These are phyloP conservation scores for Gamsiella multidivaricata DNA, from an alignment of 192 early-diverging fungal species.

Conservation along the genomic window DNA sequence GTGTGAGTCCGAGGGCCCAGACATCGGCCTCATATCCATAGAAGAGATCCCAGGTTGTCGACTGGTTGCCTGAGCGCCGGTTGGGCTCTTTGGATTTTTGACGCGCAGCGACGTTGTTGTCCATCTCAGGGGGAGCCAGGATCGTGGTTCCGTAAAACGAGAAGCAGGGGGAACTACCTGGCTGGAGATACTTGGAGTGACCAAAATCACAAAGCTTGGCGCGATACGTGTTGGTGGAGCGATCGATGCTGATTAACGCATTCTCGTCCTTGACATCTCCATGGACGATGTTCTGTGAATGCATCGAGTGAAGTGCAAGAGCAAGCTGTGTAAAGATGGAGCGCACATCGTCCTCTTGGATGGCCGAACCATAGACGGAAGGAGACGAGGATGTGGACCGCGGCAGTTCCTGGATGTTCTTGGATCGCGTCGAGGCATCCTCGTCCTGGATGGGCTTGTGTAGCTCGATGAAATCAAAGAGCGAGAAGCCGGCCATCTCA, in stretches of 20 bases:
- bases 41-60: constrained; percentile 24
- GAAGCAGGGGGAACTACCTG: constrained; percentile 19
- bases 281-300: constrained; percentile 29
- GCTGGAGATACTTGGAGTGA: constrained; percentile 29
- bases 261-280: constrained; percentile 43
- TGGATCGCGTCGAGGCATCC: constrained; percentile 31
- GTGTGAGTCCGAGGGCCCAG: constrained; percentile 25
- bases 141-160: constrained; percentile 37
- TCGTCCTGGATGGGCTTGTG: constrained; percentile 28
- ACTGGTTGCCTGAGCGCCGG: constrained; percentile 2
- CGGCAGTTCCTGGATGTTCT: constrained; percentile 24
- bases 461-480: constrained; percentile 42
- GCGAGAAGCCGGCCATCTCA: constrained; percentile 24
- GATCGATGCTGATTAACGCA: constrained; percentile 26
- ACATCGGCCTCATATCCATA: constrained; percentile 45
- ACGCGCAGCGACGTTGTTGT: constrained; percentile 19
- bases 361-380: constrained; percentile 17
- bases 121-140: constrained; percentile 37
- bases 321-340: constrained; percentile 40
- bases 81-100: constrained; percentile 16
- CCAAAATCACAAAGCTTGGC: constrained; percentile 43
- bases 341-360: constrained; percentile 25
- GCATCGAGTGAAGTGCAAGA: constrained; percentile 19
- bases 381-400: constrained; percentile 3
- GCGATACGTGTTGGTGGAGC: constrained; percentile 11